Base-by-base conservation (phyloP, 768 basidiomycete genomes). In the Tylopilus sp. region DNA sequence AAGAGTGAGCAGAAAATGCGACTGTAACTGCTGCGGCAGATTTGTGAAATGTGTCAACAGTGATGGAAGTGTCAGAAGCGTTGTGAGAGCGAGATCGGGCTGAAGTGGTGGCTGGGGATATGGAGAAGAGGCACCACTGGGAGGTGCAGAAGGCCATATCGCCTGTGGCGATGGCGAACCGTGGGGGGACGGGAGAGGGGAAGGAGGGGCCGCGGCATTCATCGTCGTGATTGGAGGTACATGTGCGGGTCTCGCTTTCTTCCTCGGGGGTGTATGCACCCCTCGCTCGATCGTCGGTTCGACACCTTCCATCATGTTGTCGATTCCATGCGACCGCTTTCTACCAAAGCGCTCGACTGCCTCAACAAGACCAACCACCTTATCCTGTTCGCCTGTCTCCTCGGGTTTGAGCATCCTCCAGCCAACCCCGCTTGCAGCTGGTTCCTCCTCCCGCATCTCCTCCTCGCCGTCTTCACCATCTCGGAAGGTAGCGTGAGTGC, bases 1-100 rank as follows among this genome's bases (percentile, higher is more conserved):
- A 53, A 98, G 83, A 24, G 92, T 92, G 62, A 98, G 84, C 50
- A 98, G 82, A 63, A 97, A 84, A 69, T 98, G 94, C 6, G 93
- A 93, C 73, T 98, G 96, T 13, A 98, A 75, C 9, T 83, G 78
- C 11, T 87, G 77, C 1, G 95, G 92, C 24, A 98, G 78, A 49
- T 71, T 77, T 26, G 84, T 83, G 72, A 94, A 98, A 58, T 94
- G 89, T 8, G 80, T 71, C 14, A 97, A 79, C 33, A 99, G 76
- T 2, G 84, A 78, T 2, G 95, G 94, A 0, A 99, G 81, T 0
- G 96, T 87, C 51, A 96, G 72, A 36, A 99, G 84, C 0, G 92
- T 87, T 7, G 90, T 86, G 14, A 98, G 71, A 13, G 89, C 80
- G 34, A 90, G 70, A 69, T 93, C 91, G 8, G 91, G 88, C 65